Conservation (phyloP, 2,329 filamentous ascomycete genomes). For the Exutisphaerella laricina region DNA sequence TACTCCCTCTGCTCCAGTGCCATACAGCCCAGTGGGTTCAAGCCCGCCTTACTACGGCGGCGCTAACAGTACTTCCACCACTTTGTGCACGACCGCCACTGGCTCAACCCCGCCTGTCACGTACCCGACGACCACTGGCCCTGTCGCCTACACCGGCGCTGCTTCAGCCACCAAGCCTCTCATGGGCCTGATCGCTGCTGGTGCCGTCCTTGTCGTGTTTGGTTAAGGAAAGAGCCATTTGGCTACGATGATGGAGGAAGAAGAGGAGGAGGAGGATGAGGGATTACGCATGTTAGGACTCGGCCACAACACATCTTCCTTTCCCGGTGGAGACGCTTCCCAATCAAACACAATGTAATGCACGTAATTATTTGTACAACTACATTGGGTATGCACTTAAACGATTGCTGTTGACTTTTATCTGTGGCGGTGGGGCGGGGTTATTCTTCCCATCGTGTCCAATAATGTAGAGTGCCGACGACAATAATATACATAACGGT, state of each 20-base stretch:
- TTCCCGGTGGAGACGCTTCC: slow-evolving; percentile 8
- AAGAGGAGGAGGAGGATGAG: too few relatives aligned
- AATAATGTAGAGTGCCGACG: too few relatives aligned
- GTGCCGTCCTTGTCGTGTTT: slow-evolving; percentile 12
- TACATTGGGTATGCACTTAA: background rate
- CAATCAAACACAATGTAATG: slow-evolving; percentile 2
- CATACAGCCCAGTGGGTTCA: background rate
- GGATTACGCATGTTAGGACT: too few relatives aligned
- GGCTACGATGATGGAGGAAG: background rate
- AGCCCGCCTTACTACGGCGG: background rate
- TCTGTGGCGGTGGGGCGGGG: background rate
- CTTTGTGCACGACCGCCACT: background rate
- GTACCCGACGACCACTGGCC: background rate
- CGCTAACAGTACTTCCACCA: background rate
- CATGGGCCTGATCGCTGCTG: slow-evolving; percentile 12
- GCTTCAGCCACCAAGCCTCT: slow-evolving; percentile 12
- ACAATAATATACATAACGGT: too few relatives aligned
- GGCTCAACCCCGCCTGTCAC: background rate
- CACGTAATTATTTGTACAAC: background rate
- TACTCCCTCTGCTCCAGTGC: background rate
- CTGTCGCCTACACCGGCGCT: slow-evolving; percentile 8
- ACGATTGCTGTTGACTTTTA: background rate
- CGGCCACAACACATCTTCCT: slow-evolving; percentile 2
- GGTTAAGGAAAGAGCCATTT: slow-evolving; percentile 2
- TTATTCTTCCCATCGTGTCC: too few relatives aligned